Percentiles rank a stretch among this genome's conserved stretches.
phyloP scores from a whole-genome alignment of 768 basidiomycete genomes.

The Gloeopeniophorella convolvens region DNA sequence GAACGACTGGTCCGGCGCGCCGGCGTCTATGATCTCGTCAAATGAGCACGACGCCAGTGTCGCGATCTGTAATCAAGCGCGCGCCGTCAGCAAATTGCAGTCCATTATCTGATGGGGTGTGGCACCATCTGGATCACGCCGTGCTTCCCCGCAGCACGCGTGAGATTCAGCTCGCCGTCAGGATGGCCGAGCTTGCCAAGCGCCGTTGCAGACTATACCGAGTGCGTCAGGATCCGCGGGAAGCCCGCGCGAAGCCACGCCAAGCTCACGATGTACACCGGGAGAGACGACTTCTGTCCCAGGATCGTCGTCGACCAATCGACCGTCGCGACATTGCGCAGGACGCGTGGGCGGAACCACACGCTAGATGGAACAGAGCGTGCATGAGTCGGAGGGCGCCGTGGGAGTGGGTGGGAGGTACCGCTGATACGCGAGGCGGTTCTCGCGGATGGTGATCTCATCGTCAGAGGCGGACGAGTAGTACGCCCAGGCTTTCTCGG shows the following conservation, averaged over 20 bases:
- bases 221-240: neutral
- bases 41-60: conserved; percentile 94
- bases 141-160: conserved; percentile 79
- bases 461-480: conserved; percentile 98
- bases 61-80: conserved; percentile 81
- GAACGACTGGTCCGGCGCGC: conserved; percentile 69
- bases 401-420: conserved; percentile 20
- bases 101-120: too few species aligned
- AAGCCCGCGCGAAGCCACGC: neutral
- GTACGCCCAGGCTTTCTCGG: conserved; percentile 91
- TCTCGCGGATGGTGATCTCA: conserved; percentile 85
- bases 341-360: conserved; percentile 32
- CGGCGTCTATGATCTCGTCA: conserved; percentile 89
- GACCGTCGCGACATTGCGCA: conserved; percentile 80
- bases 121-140: conserved; percentile 72
- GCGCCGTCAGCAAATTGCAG: too few species aligned
- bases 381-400: too few species aligned
- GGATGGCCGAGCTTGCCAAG: conserved; percentile 94
- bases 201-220: conserved; percentile 66
- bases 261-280: conserved; percentile 70
- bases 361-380: conserved; percentile 19
- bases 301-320: conserved; percentile 82
- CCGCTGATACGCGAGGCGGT: conserved; percentile 90
- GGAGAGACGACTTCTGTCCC: conserved; percentile 68
- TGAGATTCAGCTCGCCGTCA: conserved; percentile 88